A percentile compares a stretch with the other conserved stretches of the same genome.
Evolutionary conservation across 768 basidiomycete species (phyloP).

Genomic region (Tulasnella calospora): DNA sequence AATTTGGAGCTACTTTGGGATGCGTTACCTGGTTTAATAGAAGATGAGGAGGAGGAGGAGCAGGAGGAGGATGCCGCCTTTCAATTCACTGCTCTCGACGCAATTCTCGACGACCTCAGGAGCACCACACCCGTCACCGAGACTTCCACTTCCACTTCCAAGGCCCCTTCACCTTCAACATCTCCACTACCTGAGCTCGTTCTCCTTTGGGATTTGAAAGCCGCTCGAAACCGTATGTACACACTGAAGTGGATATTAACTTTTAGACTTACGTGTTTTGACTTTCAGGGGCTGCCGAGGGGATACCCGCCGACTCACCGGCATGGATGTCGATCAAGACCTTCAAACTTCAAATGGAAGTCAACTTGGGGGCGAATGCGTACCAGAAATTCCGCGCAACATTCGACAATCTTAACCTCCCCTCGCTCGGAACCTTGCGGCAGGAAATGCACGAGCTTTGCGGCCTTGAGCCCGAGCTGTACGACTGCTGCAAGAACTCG

Average conservation of each 20-base stretch:
- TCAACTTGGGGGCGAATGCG: not conserved
- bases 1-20: too few relatives aligned
- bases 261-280: not conserved
- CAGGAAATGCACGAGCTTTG: not conserved
- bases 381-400: not conserved
- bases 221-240: not conserved
- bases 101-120: too few relatives aligned
- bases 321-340: not conserved
- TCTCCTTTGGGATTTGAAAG: not conserved
- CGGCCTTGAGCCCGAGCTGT: not conserved
- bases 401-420: not conserved
- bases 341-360: not conserved
- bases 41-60: too few relatives aligned
- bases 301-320: not conserved
- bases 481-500: not conserved
- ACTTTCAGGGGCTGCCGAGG: not conserved
- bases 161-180: not conserved
- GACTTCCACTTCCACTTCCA: not conserved
- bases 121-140: not conserved
- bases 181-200: not conserved
- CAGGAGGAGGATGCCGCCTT: too few relatives aligned
- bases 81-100: too few relatives aligned
- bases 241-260: not conserved
- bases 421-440: not conserved
- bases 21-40: too few relatives aligned